Percentiles rank a stretch among this genome's conserved stretches.
phyloP scores from a whole-genome alignment of 2,329 filamentous ascomycete species.

The Aspergillus aculeatinus region DNA sequence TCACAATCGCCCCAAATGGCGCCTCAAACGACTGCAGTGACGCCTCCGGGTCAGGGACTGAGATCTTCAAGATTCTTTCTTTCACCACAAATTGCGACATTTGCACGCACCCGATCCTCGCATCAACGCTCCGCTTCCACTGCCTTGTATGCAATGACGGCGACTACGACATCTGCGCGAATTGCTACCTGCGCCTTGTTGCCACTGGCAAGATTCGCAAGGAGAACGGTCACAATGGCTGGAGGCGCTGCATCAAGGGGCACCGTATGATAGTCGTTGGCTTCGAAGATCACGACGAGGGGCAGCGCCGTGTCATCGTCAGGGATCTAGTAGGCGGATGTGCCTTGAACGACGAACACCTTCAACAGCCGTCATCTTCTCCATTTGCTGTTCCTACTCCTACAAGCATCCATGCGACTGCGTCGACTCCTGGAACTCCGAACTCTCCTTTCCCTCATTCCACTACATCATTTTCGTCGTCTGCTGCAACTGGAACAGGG shows the following conservation, averaged over 20 bases:
- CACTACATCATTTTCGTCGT: slow-evolving; percentile 1
- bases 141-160: slow-evolving; percentile 74
- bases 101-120: slow-evolving; percentile 70
- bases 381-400: neutral
- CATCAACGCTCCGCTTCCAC: slow-evolving; percentile 70
- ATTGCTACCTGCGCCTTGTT: slow-evolving; percentile 72
- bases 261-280: slow-evolving; percentile 83
- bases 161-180: slow-evolving; percentile 82
- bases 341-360: slow-evolving; percentile 62
- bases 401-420: neutral
- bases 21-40: slow-evolving; percentile 14
- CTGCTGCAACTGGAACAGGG: slow-evolving; percentile 24
- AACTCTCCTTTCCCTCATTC: neutral
- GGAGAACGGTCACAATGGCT: slow-evolving; percentile 76
- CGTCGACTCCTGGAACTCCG: neutral
- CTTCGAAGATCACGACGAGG: slow-evolving; percentile 68
- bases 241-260: slow-evolving; percentile 75
- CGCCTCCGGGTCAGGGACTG: slow-evolving; percentile 28
- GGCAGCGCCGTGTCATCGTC: slow-evolving; percentile 66
- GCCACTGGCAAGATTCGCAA: slow-evolving; percentile 63
- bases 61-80: slow-evolving; percentile 64
- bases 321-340: slow-evolving; percentile 76
- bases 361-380: slow-evolving; percentile 27
- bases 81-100: slow-evolving; percentile 77
- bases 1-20: neutral